Percentiles rank a stretch among this genome's conserved stretches.
These are phyloP conservation scores for Orychophragmus violaceus DNA, from an alignment of 345 rosid species.

Conservation along the genomic window DNA sequence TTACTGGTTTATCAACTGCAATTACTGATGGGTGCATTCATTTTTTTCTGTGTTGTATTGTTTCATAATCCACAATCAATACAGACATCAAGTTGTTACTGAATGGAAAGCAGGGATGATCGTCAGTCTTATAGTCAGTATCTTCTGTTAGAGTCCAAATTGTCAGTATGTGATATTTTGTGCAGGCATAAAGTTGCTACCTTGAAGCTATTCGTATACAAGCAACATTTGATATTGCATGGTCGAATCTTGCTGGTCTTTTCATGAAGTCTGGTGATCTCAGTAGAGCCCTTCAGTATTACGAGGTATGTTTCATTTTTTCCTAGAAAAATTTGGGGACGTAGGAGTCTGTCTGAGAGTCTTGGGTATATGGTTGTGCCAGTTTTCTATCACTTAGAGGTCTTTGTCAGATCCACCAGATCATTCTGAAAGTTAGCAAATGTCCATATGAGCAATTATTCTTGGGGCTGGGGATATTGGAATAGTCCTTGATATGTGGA, in stretches of 20 bases:
- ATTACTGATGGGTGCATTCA: constrained; percentile 60
- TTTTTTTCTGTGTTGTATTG: constrained; percentile 66
- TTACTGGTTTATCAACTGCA: constrained; percentile 34
- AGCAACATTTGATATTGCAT: constrained; percentile 95
- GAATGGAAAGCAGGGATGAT: constrained; percentile 74
- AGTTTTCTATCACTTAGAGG: neutral
- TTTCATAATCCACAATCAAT: constrained; percentile 53
- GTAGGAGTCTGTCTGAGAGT: neutral
- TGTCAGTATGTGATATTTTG: constrained; percentile 71
- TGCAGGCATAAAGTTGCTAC: constrained; percentile 98
- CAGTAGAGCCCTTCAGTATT: constrained; percentile 87
- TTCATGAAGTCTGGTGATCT: constrained; percentile 98
- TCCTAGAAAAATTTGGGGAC: neutral
- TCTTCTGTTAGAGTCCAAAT: constrained; percentile 61
- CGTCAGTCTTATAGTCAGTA: constrained; percentile 74
- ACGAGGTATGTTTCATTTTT: constrained; percentile 54
- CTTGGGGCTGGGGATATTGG: neutral
- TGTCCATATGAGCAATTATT: neutral
- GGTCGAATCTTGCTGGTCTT: constrained; percentile 99
- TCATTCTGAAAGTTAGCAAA: neutral
- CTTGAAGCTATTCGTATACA: constrained; percentile 92
- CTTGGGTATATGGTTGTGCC: neutral
- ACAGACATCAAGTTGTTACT: constrained; percentile 65
- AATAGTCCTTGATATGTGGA: neutral
- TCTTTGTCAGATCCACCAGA: neutral